Conservation (phyloP, 164 flowering plant genomes). For the Euptelea pleiosperma region DNA sequence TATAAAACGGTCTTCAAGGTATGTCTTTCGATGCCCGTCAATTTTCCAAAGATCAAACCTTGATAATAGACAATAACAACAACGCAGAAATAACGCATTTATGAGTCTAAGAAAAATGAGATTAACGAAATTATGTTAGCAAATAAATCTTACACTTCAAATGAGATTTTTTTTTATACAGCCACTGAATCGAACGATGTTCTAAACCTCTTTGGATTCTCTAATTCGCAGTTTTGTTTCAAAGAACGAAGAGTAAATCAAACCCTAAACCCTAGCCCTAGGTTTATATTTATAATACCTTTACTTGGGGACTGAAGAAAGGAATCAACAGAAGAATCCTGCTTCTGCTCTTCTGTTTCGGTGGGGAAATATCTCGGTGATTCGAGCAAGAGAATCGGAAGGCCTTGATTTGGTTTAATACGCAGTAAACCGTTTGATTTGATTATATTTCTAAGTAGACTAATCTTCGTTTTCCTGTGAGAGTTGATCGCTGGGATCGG, state of each 20-base stretch:
- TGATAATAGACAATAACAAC: not conserved
- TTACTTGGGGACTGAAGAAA: slow-evolving; percentile 16
- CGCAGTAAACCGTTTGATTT: slow-evolving; percentile 12
- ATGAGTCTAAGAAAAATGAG: too few relatives aligned
- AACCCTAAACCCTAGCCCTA: slow-evolving; percentile 23
- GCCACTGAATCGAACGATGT: too few relatives aligned
- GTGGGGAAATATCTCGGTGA: slow-evolving; percentile 23
- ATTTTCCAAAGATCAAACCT: slow-evolving; percentile 32
- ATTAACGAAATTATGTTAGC: too few relatives aligned
- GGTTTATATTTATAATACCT: slow-evolving; percentile 34
- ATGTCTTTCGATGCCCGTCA: slow-evolving; percentile 32
- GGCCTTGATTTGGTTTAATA: slow-evolving; percentile 6
- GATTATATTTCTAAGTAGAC: slow-evolving; percentile 19
- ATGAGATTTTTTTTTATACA: too few relatives aligned
- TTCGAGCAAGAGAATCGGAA: slow-evolving; percentile 15
- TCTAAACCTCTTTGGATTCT: too few relatives aligned
- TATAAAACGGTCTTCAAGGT: slow-evolving; percentile 22
- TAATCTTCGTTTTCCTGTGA: slow-evolving; percentile 16
- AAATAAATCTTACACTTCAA: too few relatives aligned
- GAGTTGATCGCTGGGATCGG: not conserved
- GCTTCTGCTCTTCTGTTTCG: slow-evolving; percentile 18
- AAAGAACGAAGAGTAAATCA: not conserved
- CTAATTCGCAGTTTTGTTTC: too few relatives aligned
- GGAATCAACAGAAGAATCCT: slow-evolving; percentile 15
- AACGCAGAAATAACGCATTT: too few relatives aligned